These are phyloP conservation scores for Thermomucor indicae-seudaticae DNA, from an alignment of 371 early-diverging fungal genomes.

Conservation along the genomic window DNA sequence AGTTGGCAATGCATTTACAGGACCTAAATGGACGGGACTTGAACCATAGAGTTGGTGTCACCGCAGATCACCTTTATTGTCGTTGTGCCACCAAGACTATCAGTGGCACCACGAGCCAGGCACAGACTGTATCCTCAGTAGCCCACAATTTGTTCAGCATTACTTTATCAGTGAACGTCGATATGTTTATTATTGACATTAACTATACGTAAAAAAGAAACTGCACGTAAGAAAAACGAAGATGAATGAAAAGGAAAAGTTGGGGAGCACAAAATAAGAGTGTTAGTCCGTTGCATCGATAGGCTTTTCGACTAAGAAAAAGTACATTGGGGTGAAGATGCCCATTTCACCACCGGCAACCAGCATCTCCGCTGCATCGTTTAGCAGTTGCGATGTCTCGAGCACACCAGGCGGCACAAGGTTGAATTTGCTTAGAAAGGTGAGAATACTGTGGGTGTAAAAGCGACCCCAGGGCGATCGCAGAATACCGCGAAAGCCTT, in stretches of 20 bases:
- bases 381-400: conserved; percentile 65
- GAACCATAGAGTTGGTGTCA: too few relatives aligned
- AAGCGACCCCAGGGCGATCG: conserved; percentile 45
- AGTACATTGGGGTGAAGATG: conserved; percentile 82
- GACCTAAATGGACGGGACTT: too few relatives aligned
- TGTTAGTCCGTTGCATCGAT: conserved; percentile 9
- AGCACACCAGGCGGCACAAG: conserved; percentile 68
- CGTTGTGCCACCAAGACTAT: too few relatives aligned
- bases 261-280: not conserved
- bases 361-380: conserved; percentile 67
- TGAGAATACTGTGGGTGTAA: conserved; percentile 59
- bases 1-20: too few relatives aligned
- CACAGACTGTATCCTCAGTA: too few relatives aligned
- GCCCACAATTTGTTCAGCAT: too few relatives aligned
- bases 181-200: too few relatives aligned
- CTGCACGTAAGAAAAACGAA: not conserved
- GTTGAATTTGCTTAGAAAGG: conserved; percentile 58
- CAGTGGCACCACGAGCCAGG: too few relatives aligned
- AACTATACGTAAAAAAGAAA: too few relatives aligned
- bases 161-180: too few relatives aligned
- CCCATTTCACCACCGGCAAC: conserved; percentile 67
- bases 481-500: conserved; percentile 50
- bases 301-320: conserved; percentile 75
- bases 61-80: too few relatives aligned
- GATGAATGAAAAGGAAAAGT: not conserved